Percentiles rank a stretch among this genome's conserved stretches.
Conservation (phyloP, 192 early-diverging fungal species). For the Coemansia sp. region DNA sequence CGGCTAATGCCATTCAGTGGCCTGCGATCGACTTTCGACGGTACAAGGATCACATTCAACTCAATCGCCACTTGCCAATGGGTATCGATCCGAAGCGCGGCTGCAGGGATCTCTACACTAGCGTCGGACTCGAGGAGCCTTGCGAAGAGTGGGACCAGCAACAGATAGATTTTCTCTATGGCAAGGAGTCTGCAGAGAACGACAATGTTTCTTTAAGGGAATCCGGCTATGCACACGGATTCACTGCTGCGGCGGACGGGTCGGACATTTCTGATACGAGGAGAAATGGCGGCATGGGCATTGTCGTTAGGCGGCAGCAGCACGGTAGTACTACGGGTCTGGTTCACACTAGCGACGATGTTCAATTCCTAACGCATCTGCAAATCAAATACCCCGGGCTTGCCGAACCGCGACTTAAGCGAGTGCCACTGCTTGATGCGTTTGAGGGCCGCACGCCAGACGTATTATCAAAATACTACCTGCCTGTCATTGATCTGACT, state of each 20-base stretch:
- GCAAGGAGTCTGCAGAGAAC: background rate
- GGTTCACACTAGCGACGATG: background rate
- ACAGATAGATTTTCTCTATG: slow-evolving; percentile 14
- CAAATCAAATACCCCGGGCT: slow-evolving; percentile 35
- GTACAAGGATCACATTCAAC: slow-evolving; percentile 10
- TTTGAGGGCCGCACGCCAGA: background rate
- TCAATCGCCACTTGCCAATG: slow-evolving; percentile 3
- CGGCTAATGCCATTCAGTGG: slow-evolving; percentile 16
- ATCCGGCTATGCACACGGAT: background rate
- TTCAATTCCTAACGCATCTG: slow-evolving; percentile 23
- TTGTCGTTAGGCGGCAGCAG: slow-evolving; percentile 14
- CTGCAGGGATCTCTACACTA: background rate
- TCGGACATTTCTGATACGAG: slow-evolving; percentile 23
- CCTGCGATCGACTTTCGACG: slow-evolving; percentile 18
- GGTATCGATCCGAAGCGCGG: slow-evolving; percentile 14
- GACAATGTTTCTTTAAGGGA: background rate
- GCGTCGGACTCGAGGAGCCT: slow-evolving; percentile 36
- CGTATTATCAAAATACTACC: background rate
- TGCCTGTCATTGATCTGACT: slow-evolving; percentile 35
- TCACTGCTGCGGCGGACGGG: slow-evolving; percentile 2
- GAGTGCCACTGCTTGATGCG: slow-evolving; percentile 16
- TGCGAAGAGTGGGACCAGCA: slow-evolving; percentile 30
- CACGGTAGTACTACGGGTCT: background rate
- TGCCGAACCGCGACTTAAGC: slow-evolving; percentile 19
- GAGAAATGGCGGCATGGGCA: slow-evolving; percentile 40